Conservation (phyloP, 192 early-diverging fungal species). For the Chytriomyces hyalinus region DNA sequence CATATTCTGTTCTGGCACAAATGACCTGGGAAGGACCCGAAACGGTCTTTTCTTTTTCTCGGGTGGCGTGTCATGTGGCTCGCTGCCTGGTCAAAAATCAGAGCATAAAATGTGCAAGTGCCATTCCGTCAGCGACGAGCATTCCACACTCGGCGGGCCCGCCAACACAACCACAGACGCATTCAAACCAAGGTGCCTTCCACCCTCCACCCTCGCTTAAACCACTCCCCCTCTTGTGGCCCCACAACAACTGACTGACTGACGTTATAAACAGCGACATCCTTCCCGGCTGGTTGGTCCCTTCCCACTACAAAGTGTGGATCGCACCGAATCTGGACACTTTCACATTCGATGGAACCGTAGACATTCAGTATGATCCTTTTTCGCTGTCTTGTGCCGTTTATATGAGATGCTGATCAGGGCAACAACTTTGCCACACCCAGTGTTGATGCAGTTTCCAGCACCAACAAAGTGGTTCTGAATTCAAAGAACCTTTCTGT, state of each 20-base stretch:
- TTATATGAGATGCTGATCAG: not conserved
- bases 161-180: not conserved
- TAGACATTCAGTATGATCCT: constrained; percentile 68
- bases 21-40: too few species aligned
- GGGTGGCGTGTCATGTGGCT: too few species aligned
- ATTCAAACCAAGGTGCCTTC: too few species aligned
- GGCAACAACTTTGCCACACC: not conserved
- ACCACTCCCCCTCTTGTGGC: too few species aligned
- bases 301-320: constrained; percentile 76
- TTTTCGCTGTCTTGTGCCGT: not conserved
- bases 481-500: constrained; percentile 25
- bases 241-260: too few species aligned
- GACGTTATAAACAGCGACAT: constrained; percentile 52
- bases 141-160: not conserved
- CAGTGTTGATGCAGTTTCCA: not conserved
- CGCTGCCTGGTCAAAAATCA: not conserved
- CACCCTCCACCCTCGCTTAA: too few species aligned
- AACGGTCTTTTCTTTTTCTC: too few species aligned
- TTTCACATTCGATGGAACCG: constrained; percentile 80
- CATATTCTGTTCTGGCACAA: too few species aligned
- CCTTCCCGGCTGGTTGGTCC: constrained; percentile 75
- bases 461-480: constrained; percentile 6
- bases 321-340: constrained; percentile 76
- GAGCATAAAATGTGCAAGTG: not conserved
- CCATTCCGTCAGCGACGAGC: not conserved